A percentile compares a stretch with the other conserved stretches of the same genome.
Conservation (phyloP, 345 rosid species). For the Syzygium aqueum region DNA sequence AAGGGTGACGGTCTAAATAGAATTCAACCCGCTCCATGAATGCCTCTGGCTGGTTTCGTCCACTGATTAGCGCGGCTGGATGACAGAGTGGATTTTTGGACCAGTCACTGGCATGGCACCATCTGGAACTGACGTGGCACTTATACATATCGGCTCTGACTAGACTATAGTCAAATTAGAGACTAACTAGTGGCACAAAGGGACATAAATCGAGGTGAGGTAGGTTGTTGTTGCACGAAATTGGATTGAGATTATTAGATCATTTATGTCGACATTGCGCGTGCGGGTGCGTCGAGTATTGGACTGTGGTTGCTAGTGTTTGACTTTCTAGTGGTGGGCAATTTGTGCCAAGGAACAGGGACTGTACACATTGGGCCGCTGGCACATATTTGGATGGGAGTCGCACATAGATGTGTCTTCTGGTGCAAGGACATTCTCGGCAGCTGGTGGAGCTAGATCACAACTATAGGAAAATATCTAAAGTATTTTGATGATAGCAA, state of each 20-base stretch:
- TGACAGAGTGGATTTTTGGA: neutral
- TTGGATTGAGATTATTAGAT: fast-evolving
- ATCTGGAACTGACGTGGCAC: neutral
- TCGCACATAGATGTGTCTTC: neutral
- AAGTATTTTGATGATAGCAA: neutral
- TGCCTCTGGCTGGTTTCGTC: neutral
- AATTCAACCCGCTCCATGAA: neutral
- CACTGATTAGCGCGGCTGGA: neutral
- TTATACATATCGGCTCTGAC: fast-evolving
- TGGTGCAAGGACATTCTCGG: neutral
- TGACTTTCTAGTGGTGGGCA: neutral
- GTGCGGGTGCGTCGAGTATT: fast-evolving
- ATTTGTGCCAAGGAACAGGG: neutral
- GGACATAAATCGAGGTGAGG: fast-evolving
- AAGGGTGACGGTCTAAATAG: neutral
- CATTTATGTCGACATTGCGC: too few relatives aligned
- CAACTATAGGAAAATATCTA: neutral
- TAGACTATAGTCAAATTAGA: neutral
- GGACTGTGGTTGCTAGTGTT: too few relatives aligned
- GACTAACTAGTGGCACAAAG: neutral
- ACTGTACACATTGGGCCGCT: neutral
- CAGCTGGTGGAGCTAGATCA: neutral
- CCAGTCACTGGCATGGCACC: neutral
- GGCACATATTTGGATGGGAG: neutral
- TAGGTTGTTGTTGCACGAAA: neutral